phyloP scores from a whole-genome alignment of 164 flowering plant species.

The Akebia trifoliata region DNA sequence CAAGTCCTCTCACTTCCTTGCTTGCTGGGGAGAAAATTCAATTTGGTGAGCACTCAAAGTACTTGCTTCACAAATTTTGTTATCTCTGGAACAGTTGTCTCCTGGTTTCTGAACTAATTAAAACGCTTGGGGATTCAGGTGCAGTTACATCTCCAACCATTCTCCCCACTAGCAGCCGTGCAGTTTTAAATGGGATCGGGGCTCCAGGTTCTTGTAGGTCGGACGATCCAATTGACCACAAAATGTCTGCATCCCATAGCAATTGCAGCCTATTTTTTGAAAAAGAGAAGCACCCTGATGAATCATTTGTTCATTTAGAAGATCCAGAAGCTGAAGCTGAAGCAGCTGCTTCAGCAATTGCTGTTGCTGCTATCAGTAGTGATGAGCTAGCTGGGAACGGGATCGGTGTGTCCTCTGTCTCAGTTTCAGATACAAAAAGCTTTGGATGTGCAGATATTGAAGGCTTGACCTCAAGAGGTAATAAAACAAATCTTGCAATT shows the following conservation, averaged over 20 bases:
- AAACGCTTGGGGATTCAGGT: constrained; percentile 38
- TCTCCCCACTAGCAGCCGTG: constrained; percentile 58
- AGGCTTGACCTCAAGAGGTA: constrained; percentile 33
- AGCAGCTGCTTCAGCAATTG: constrained; percentile 94
- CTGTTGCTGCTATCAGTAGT: constrained; percentile 81
- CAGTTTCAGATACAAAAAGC: constrained; percentile 50
- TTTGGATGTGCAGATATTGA: constrained; percentile 44
- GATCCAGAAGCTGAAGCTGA: constrained; percentile 78
- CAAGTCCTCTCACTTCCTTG: constrained; percentile 75
- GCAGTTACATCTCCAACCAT: constrained; percentile 92
- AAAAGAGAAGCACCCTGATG: constrained; percentile 47
- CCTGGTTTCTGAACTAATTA: constrained; percentile 1
- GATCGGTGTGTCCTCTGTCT: constrained; percentile 34
- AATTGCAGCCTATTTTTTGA: constrained; percentile 47
- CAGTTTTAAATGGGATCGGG: constrained; percentile 51
- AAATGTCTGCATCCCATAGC: constrained; percentile 41
- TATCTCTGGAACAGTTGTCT: neutral
- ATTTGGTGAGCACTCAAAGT: constrained; percentile 54
- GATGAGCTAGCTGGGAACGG: constrained; percentile 64
- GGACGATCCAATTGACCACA: constrained; percentile 41
- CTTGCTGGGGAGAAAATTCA: constrained; percentile 98
- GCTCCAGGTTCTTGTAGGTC: constrained; percentile 51
- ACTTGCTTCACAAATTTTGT: neutral
- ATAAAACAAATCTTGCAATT: neutral
- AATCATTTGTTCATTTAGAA: constrained; percentile 48